These are phyloP conservation scores for Phytophthora pini DNA, from an alignment of 352 stramenopile species.

Conservation along the genomic window DNA sequence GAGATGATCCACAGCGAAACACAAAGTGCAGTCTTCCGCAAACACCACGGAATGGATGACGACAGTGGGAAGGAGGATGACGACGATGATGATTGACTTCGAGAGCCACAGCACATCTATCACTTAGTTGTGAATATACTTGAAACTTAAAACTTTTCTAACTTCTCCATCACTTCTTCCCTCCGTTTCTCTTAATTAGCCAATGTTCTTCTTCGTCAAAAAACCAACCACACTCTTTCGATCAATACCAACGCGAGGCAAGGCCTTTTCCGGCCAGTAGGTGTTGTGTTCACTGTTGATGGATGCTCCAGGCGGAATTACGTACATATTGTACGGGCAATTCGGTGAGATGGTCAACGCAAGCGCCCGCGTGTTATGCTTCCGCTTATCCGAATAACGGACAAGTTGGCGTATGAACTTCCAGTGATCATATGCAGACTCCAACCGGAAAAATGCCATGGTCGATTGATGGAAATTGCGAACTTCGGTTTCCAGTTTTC, in stretches of 20 bases:
- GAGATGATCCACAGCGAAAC: conserved; percentile 81
- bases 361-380: conserved; percentile 53
- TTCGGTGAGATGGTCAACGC: conserved; percentile 47
- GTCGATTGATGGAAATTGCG: conserved; percentile 50
- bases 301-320: conserved; percentile 75
- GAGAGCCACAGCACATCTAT: conserved; percentile 1
- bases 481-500: conserved; percentile 45
- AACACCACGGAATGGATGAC: conserved; percentile 32
- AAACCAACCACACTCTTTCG: conserved; percentile 73
- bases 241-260: conserved; percentile 52
- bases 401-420: conserved; percentile 77
- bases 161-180: background rate
- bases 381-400: conserved; percentile 74
- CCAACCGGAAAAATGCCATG: conserved; percentile 64
- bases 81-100: conserved; percentile 17
- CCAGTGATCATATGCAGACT: conserved; percentile 72
- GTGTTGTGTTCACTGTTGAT: conserved; percentile 80
- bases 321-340: conserved; percentile 58
- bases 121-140: conserved; percentile 12
- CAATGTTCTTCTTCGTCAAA: conserved; percentile 54
- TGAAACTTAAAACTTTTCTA: background rate
- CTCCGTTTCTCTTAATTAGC: conserved; percentile 1
- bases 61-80: conserved; percentile 45
- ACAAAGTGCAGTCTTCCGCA: conserved; percentile 33
- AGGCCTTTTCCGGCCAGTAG: conserved; percentile 64